phyloP scores from a whole-genome alignment of 345 rosid genomes.

The Bruguiera gymnorhiza region DNA sequence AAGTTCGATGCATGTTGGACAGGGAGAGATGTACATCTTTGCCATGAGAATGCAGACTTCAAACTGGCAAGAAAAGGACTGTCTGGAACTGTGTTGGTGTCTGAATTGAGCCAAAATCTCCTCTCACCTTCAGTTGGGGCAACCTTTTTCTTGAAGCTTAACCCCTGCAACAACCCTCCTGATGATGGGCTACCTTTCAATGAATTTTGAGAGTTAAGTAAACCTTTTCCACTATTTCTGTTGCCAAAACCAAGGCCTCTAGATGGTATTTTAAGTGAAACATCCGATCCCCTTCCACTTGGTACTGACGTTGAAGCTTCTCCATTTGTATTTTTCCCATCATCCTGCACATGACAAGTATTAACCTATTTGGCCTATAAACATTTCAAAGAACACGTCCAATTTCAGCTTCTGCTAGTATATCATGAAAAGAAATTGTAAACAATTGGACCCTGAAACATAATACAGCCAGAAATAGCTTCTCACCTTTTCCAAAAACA shows the following conservation, averaged over 20 bases:
- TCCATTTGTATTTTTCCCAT: constrained; percentile 30
- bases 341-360: constrained; percentile 40
- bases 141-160: constrained; percentile 73
- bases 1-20: constrained; percentile 55
- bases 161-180: constrained; percentile 57
- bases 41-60: constrained; percentile 49
- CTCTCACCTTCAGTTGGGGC: constrained; percentile 52
- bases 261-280: constrained; percentile 77
- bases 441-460: neutral
- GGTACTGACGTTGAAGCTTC: constrained; percentile 43
- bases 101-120: constrained; percentile 59
- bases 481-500: neutral
- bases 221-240: constrained; percentile 45
- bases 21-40: constrained; percentile 77
- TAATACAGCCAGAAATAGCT: neutral
- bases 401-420: constrained; percentile 2
- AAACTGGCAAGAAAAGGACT: constrained; percentile 41
- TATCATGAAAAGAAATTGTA: no score
- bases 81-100: constrained; percentile 39
- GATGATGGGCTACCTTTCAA: constrained; percentile 54
- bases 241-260: constrained; percentile 44
- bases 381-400: neutral
- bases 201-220: constrained; percentile 50
- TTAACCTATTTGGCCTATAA: constrained; percentile 7
- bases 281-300: constrained; percentile 49